Evolutionary conservation across 306 rosid genomes (phyloP).

Genomic region (Albizia julibrissin): DNA sequence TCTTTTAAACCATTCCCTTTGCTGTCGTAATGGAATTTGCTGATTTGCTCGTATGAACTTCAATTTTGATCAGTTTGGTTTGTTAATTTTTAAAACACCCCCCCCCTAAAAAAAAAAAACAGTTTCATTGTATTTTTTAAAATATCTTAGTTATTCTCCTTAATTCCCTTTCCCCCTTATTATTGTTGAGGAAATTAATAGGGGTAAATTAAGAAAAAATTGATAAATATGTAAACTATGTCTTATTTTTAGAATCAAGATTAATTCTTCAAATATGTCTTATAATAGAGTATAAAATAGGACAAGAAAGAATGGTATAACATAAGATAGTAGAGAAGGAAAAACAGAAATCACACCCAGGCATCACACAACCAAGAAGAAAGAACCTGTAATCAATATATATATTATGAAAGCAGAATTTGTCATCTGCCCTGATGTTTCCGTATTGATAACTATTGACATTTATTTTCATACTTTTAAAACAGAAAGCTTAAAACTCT

Average conservation of each 20-base stretch:
- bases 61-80: conserved; percentile 3
- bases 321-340: too few species aligned
- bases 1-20: conserved; percentile 25
- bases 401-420: too few species aligned
- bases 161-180: too few species aligned
- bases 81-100: conserved; percentile 12
- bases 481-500: not conserved
- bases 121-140: not conserved
- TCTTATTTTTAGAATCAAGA: too few species aligned
- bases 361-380: not conserved
- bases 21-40: not conserved
- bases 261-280: too few species aligned
- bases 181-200: too few species aligned
- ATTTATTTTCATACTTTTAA: not conserved
- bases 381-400: not conserved
- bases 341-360: too few species aligned
- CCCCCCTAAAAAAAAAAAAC: not conserved
- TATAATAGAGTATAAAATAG: too few species aligned
- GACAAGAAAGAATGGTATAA: too few species aligned
- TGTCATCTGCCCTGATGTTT: not conserved
- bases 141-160: too few species aligned
- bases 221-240: too few species aligned
- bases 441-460: not conserved
- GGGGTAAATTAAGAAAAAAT: too few species aligned
- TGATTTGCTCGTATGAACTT: not conserved